Percentiles rank a stretch among this genome's conserved stretches.
Conservation (phyloP, 306 rosid species). For the Abrus pulchellus region DNA sequence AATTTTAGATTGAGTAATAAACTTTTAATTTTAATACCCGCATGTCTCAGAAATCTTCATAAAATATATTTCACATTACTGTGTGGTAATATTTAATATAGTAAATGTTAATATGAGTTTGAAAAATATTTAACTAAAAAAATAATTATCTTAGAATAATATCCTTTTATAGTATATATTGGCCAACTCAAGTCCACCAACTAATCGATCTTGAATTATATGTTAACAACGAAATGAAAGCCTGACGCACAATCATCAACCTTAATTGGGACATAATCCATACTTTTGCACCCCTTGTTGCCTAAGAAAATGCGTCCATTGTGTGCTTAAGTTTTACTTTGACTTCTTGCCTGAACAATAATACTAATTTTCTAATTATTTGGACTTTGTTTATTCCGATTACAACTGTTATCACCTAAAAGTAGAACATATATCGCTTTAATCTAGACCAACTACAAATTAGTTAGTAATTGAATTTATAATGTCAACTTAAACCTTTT, state of each 20-base stretch:
- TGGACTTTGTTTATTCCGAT: constrained; percentile 29
- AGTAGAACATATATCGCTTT: constrained; percentile 27
- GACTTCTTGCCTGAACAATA: constrained; percentile 28
- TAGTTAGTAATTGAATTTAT: constrained; percentile 26
- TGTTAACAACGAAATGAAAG: background rate
- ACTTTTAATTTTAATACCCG: background rate
- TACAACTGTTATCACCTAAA: constrained; percentile 45
- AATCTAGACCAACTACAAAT: background rate
- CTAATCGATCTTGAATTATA: background rate
- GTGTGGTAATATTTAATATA: background rate
- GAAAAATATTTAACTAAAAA: background rate
- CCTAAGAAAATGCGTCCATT: constrained; percentile 33
- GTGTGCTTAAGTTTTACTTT: constrained; percentile 37
- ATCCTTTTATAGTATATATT: background rate
- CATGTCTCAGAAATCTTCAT: background rate
- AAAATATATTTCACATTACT: background rate
- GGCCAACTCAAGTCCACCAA: constrained; percentile 40
- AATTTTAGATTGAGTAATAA: background rate
- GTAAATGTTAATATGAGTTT: background rate
- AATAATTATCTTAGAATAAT: background rate
- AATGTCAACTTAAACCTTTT: constrained; percentile 18
- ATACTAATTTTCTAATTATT: constrained; percentile 27
- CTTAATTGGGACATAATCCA: constrained; percentile 42
- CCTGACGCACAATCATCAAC: constrained; percentile 45
- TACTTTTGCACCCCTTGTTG: constrained; percentile 41